A percentile compares a stretch with the other conserved stretches of the same genome.
These are phyloP conservation scores for Pestalotiopsis sp. DNA, from an alignment of 2,329 filamentous ascomycete genomes.

Conservation along the genomic window DNA sequence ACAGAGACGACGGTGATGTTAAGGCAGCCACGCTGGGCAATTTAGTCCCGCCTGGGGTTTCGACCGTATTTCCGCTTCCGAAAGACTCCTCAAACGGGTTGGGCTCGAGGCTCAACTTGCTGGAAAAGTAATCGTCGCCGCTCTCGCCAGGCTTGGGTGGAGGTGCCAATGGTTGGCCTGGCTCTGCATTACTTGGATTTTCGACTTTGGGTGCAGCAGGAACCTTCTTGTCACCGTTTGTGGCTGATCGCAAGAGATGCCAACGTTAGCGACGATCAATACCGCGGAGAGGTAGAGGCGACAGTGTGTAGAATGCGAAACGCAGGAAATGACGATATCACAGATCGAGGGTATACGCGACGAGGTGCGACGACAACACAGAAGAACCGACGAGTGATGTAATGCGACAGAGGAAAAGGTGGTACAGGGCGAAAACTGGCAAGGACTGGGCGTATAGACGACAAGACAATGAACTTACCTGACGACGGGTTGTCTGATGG, in stretches of 20 bases:
- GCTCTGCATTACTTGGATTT: slow-evolving; percentile 56
- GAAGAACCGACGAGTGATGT: slow-evolving; percentile 2
- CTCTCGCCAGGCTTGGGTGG: slow-evolving; percentile 65
- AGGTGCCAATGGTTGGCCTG: slow-evolving; percentile 68
- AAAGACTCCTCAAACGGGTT: slow-evolving; percentile 99
- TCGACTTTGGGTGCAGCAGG: slow-evolving; percentile 52
- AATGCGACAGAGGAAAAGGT: slow-evolving; percentile 13
- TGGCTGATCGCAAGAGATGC: slow-evolving; percentile 35
- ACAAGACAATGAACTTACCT: slow-evolving; percentile 28
- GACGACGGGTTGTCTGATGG: slow-evolving; percentile 34
- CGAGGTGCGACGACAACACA: neutral
- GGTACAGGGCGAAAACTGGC: slow-evolving; percentile 1
- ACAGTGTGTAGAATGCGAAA: neutral
- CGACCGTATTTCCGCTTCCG: slow-evolving; percentile 62
- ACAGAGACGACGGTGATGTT: slow-evolving; percentile 83
- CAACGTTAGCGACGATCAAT: slow-evolving; percentile 24
- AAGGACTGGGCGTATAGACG: neutral
- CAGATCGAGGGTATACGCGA: neutral
- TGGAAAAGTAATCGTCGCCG: slow-evolving; percentile 66
- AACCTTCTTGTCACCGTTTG: slow-evolving; percentile 48
- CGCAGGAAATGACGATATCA: neutral
- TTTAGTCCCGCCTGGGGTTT: slow-evolving; percentile 82
- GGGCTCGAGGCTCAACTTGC: slow-evolving; percentile 75
- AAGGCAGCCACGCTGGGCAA: slow-evolving; percentile 88
- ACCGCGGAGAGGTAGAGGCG: neutral